Evolutionary conservation across 306 rosid species (phyloP), one percentile per base, ranked within the genome.

Genomic region (Arachis hypogaea): DNA sequence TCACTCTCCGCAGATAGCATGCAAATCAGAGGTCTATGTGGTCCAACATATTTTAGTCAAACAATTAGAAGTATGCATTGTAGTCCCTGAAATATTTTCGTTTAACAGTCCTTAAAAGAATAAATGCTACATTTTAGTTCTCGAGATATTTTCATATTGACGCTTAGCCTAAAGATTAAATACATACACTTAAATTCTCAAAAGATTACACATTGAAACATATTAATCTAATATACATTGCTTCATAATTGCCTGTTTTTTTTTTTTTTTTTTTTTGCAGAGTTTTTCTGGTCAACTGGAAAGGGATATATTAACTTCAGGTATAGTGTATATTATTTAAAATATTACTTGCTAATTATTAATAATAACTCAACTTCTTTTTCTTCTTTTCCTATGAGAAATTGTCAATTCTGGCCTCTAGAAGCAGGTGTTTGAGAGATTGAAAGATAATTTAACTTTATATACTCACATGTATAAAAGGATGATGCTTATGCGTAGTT

Each of bases 201-300:
- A 33, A 33, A 33, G 38, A 33, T 33, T 33, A 2, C 38, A 1
- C 38, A 33, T 33, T 33, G 38, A 33, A 33, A 33, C 38, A 33
- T 4, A 33, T 33, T 33, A 33, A 33, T 33, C 38, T 33, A 33
- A 33, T 68, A 4, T 69, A 7, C 56, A 54, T 47, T 77, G 57
- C 40, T 63, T 63, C 61, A 59, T 72, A 66, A 41, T 73, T 77
- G 59, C 57, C 29, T 36, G 7, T 76, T 59, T 16, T 16, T 16
- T 16, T 16, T 16, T 16, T 77, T 73, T 69, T 78, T 50, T 73
- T 11, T 71, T 78, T 50, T 73, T 11, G 45, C 85, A 94, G 98
- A 79, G 87, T 74, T 94, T 92, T 87, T 94, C 98, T 60, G 97
- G 92, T 30, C 93, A 86, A 86, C 86, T 94, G 95, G 98, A 94